These are phyloP conservation scores for Triangularia setosa DNA, from an alignment of 2,329 filamentous ascomycete species.

Conservation along the genomic window DNA sequence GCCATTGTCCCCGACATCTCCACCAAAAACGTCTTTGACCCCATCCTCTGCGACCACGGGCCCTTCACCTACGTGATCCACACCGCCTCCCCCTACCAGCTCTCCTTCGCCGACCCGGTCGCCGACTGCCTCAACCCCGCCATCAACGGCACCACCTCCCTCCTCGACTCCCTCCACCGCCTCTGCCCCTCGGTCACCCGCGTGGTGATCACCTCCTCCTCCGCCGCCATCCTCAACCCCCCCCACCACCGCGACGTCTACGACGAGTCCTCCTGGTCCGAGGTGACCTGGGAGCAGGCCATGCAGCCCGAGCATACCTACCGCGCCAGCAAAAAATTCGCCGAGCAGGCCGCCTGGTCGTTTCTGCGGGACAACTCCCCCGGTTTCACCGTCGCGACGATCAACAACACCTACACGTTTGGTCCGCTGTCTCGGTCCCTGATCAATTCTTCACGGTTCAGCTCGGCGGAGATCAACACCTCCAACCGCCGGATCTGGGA, in stretches of 20 bases:
- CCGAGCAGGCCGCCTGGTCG: constrained; percentile 64
- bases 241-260: constrained; percentile 36
- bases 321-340: constrained; percentile 52
- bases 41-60: constrained; percentile 31
- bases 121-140: constrained; percentile 52
- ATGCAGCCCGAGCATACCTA: constrained; percentile 31
- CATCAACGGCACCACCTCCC: constrained; percentile 47
- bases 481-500: constrained; percentile 66
- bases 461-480: constrained; percentile 59
- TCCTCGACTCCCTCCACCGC: constrained; percentile 46
- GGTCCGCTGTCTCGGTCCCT: constrained; percentile 63
- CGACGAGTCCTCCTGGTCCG: constrained; percentile 39
- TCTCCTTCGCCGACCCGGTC: constrained; percentile 51
- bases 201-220: constrained; percentile 53
- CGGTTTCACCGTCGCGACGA: constrained; percentile 56
- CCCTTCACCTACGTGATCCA: constrained; percentile 69
- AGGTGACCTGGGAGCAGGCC: constrained; percentile 36
- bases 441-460: constrained; percentile 34
- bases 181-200: constrained; percentile 53
- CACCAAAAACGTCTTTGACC: constrained; percentile 63
- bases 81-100: constrained; percentile 71
- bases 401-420: constrained; percentile 60
- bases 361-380: constrained; percentile 54
- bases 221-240: constrained; percentile 41
- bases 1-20: constrained; percentile 70